Conservation (phyloP, 441 rosid genomes). For the Theobroma grandiflorum region DNA sequence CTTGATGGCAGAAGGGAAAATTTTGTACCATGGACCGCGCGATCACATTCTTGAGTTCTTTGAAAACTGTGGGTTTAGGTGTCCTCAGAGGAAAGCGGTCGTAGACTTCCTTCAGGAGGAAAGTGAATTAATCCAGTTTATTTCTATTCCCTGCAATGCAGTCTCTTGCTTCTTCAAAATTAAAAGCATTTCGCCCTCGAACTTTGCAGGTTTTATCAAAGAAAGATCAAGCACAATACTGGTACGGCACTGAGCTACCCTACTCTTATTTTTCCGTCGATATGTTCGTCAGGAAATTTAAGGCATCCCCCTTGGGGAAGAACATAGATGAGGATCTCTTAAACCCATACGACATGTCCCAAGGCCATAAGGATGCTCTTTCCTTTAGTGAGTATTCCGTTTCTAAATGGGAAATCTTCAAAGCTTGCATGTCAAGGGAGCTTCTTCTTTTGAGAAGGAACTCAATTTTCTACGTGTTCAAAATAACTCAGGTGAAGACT, state of each 20-base stretch:
- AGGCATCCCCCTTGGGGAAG: slow-evolving; percentile 41
- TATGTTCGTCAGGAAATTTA: slow-evolving; percentile 44
- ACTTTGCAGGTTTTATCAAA: slow-evolving; percentile 59
- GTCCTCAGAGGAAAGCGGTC: slow-evolving; percentile 73
- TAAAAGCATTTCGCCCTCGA: neutral
- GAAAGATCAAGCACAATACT: slow-evolving; percentile 73
- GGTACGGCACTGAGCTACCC: slow-evolving; percentile 47
- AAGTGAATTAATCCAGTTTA: neutral
- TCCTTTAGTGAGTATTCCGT: slow-evolving; percentile 43
- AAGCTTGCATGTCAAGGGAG: slow-evolving; percentile 69
- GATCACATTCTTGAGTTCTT: slow-evolving; percentile 53
- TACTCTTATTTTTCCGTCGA: slow-evolving; percentile 47
- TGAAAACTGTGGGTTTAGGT: slow-evolving; percentile 65
- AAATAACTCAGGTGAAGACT: slow-evolving; percentile 49
- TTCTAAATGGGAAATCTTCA: slow-evolving; percentile 61
- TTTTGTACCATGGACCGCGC: slow-evolving; percentile 66
- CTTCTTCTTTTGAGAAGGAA: slow-evolving; percentile 62
- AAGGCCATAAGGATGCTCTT: slow-evolving; percentile 51
- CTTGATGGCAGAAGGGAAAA: slow-evolving; percentile 66
- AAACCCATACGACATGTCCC: slow-evolving; percentile 43
- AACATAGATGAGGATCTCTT: slow-evolving; percentile 46
- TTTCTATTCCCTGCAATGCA: neutral
- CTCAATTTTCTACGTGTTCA: slow-evolving; percentile 54
- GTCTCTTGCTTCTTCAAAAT: neutral
- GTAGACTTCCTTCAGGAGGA: slow-evolving; percentile 78